Base-by-base conservation (phyloP, 23 red algal species). In the Gracilaria domingensis region DNA sequence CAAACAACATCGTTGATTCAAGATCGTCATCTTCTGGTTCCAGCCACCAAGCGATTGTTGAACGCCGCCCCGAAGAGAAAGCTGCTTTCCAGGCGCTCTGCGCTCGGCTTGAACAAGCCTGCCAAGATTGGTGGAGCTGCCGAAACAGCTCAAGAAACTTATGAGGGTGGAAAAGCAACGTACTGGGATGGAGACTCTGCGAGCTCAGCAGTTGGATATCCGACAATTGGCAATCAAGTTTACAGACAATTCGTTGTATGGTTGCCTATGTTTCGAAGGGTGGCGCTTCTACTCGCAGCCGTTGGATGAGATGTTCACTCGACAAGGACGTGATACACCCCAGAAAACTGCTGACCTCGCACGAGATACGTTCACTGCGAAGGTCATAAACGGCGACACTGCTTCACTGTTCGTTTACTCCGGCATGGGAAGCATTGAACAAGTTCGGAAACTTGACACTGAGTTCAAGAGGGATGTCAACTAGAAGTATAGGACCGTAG, bases 371-470 rank as follows among this genome's bases (percentile, higher is more conserved):
- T 95, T 93, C 57, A 85, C 76, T 29, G 84, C 85, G 12, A 70
- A 96, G 49, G 97, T 99, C 24, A 94, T 99, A 24, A 96, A 99
- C 54, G 97, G 97, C 12, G 97, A 99, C 71, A 99, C 97, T 1
- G 97, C 96, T 75, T 96, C 94, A 13, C 65, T 99, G 12, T 99
- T 99, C 66, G 82, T 99, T 6, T 81, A 96, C 61, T 96, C 93
- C 23, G 97, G 89, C 58, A 61, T 94, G 75, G 80, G 93, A 7
- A 85, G 92, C 51, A 82, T 98, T 26, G 50, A 55, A 7, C 23
- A 64, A 30, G 96, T 98, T 37, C 80, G 80, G 20, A 78, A 85
- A 57, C 86, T 93, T 14, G 97, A 94, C 12, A 40, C 76, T 32
- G 81, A 85, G 40, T 57, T 99, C 12, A 95, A 95, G 78, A 79